A percentile compares a stretch with the other conserved stretches of the same genome.
phyloP scores from a whole-genome alignment of 2,329 filamentous ascomycete genomes.

The Colletotrichum incanum region DNA sequence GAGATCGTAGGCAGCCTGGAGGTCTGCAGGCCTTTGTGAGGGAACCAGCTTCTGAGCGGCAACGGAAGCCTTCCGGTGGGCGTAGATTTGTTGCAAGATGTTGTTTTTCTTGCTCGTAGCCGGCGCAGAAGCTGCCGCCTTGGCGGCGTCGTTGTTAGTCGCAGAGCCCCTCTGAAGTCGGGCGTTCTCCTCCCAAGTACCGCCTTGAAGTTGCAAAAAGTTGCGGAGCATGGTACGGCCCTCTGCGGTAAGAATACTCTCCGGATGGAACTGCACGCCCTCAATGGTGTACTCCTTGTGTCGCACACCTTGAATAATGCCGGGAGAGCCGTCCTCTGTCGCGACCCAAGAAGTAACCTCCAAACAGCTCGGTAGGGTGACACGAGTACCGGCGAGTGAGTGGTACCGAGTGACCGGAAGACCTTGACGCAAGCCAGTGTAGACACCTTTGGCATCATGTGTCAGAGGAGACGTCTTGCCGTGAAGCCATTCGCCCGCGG shows the following conservation, averaged over 20 bases:
- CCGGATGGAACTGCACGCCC: slow-evolving; percentile 97
- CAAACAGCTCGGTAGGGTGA: slow-evolving; percentile 86
- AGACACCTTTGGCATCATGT: slow-evolving; percentile 94
- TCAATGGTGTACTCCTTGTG: slow-evolving; percentile 95
- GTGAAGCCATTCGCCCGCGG: slow-evolving; percentile 95
- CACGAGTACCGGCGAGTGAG: slow-evolving; percentile 92
- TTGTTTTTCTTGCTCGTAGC: slow-evolving; percentile 76
- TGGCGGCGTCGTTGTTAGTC: slow-evolving; percentile 48
- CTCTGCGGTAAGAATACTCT: slow-evolving; percentile 94
- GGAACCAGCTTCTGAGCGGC: slow-evolving; percentile 87
- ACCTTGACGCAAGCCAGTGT: slow-evolving; percentile 82
- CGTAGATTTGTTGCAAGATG: slow-evolving; percentile 93
- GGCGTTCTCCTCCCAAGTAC: slow-evolving; percentile 91
- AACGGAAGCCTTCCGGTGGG: slow-evolving; percentile 82
- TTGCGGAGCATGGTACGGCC: slow-evolving; percentile 93
- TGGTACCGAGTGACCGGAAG: slow-evolving; percentile 96
- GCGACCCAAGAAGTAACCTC: slow-evolving; percentile 94
- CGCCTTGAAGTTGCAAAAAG: slow-evolving; percentile 89
- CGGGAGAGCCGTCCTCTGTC: slow-evolving; percentile 81
- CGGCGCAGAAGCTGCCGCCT: slow-evolving; percentile 48
- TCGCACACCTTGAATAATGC: slow-evolving; percentile 96
- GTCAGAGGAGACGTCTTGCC: slow-evolving; percentile 94
- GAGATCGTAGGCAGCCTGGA: slow-evolving; percentile 89
- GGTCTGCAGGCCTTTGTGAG: slow-evolving; percentile 85
- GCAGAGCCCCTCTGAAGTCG: slow-evolving; percentile 63